Evolutionary conservation across 192 early-diverging fungal genomes (phyloP).

Genomic region (Haplosporangium gracile): DNA sequence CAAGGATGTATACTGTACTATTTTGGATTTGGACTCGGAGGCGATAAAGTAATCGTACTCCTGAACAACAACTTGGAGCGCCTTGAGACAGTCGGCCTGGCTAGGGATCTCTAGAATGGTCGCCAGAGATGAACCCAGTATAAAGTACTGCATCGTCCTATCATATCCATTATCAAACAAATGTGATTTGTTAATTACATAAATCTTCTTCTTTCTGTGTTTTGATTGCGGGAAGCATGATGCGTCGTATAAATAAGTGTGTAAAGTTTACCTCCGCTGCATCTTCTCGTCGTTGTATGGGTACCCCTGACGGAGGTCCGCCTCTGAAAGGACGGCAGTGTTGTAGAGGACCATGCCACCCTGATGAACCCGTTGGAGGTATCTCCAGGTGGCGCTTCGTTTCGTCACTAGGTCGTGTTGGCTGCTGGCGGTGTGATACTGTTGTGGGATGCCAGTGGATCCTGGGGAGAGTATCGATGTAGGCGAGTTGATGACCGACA

Average conservation of each 20-base stretch:
- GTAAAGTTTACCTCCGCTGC: conserved; percentile 34
- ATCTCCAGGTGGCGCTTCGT: conserved; percentile 46
- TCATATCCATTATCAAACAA: not conserved
- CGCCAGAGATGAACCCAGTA: conserved; percentile 40
- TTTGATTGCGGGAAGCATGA: no score
- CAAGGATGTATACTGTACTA: conserved; percentile 10
- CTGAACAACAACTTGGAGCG: conserved; percentile 26
- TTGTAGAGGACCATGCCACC: conserved; percentile 52
- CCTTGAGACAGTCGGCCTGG: conserved; percentile 24
- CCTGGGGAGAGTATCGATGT: not conserved
- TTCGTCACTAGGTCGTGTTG: conserved; percentile 20
- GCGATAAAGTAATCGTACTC: conserved; percentile 38
- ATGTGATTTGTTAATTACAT: no score
- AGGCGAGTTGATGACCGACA: not conserved
- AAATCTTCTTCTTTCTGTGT: no score
- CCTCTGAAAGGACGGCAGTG: conserved; percentile 40
- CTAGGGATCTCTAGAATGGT: conserved; percentile 34
- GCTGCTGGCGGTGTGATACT: not conserved
- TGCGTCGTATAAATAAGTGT: no score
- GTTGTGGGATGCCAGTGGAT: not conserved
- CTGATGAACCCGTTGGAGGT: conserved; percentile 44
- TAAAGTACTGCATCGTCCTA: conserved; percentile 46
- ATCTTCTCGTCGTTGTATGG: conserved; percentile 36
- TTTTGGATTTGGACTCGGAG: conserved; percentile 38
- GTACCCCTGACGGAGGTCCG: conserved; percentile 32